A percentile compares a stretch with the other conserved stretches of the same genome.
Evolutionary conservation across 2,329 filamentous ascomycete genomes (phyloP).

Genomic region (Cyphellophora europaea): DNA sequence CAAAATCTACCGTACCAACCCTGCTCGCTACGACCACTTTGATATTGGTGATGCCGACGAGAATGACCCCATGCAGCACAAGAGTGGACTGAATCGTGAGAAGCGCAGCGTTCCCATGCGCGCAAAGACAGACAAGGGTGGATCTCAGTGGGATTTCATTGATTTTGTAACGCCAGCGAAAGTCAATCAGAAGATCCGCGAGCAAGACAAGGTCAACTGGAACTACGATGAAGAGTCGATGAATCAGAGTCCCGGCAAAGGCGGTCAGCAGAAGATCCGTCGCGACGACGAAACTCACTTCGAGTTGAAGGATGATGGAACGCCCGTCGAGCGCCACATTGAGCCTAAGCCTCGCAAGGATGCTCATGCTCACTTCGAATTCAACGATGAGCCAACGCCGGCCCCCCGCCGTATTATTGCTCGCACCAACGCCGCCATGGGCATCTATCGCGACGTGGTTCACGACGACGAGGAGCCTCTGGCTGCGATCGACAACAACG

Average conservation of each 20-base stretch:
- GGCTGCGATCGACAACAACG: constrained; percentile 61
- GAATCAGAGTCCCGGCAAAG: constrained; percentile 29
- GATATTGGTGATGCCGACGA: constrained; percentile 52
- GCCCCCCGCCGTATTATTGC: constrained; percentile 27
- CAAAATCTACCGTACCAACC: constrained; percentile 51
- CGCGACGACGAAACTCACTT: constrained; percentile 78
- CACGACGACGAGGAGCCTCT: constrained; percentile 56
- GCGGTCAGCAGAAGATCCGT: constrained; percentile 46
- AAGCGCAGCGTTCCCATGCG: constrained; percentile 11
- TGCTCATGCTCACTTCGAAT: constrained; percentile 72
- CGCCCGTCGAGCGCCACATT: constrained; percentile 14
- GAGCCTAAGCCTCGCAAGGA: constrained; percentile 58
- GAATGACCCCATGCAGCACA: constrained; percentile 19
- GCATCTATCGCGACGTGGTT: constrained; percentile 70
- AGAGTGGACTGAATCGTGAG: constrained; percentile 19
- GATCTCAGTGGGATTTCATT: constrained; percentile 75
- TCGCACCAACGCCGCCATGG: constrained; percentile 32
- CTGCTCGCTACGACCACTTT: constrained; percentile 78
- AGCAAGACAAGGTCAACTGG: constrained; percentile 65
- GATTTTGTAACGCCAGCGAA: constrained; percentile 82
- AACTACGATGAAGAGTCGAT: constrained; percentile 50
- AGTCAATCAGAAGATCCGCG: constrained; percentile 51
- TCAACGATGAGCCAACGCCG: constrained; percentile 55
- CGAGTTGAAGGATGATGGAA: constrained; percentile 62
- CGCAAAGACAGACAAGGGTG: constrained; percentile 32